phyloP scores from a whole-genome alignment of 441 rosid genomes.

The Eruca vesicaria region DNA sequence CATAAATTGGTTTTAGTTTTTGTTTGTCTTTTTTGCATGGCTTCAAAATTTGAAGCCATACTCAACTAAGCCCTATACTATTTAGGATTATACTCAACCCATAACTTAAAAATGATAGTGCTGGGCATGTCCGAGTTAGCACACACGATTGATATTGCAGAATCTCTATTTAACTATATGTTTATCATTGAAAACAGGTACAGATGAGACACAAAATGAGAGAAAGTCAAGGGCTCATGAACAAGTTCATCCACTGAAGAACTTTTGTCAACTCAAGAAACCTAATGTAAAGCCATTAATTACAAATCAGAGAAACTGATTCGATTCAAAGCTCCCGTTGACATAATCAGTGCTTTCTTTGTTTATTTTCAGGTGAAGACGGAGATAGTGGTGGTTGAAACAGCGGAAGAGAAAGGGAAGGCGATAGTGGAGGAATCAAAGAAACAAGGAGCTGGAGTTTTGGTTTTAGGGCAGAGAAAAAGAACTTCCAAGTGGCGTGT shows the following conservation, averaged over 20 bases:
- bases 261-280: slow-evolving; percentile 53
- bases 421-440: slow-evolving; percentile 76
- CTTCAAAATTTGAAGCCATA: neutral
- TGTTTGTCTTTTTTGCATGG: neutral
- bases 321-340: neutral
- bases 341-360: neutral
- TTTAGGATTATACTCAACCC: neutral
- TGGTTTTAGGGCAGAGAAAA: slow-evolving; percentile 79
- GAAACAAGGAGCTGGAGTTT: slow-evolving; percentile 64
- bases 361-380: slow-evolving; percentile 43
- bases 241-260: slow-evolving; percentile 61
- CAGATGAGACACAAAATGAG: slow-evolving; percentile 48
- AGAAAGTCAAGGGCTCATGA: slow-evolving; percentile 56
- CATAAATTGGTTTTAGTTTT: neutral
- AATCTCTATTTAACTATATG: neutral
- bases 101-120: neutral
- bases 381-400: no score
- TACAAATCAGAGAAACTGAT: neutral
- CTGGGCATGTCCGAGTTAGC: neutral
- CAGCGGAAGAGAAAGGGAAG: slow-evolving; percentile 79
- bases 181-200: slow-evolving; percentile 7
- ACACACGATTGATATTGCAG: neutral
- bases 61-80: neutral
- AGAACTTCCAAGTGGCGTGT: slow-evolving; percentile 74
- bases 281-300: slow-evolving; percentile 23